Percentiles rank a stretch among this genome's conserved stretches.
phyloP scores from a whole-genome alignment of 371 early-diverging fungal species.

The Mucor racemosus region DNA sequence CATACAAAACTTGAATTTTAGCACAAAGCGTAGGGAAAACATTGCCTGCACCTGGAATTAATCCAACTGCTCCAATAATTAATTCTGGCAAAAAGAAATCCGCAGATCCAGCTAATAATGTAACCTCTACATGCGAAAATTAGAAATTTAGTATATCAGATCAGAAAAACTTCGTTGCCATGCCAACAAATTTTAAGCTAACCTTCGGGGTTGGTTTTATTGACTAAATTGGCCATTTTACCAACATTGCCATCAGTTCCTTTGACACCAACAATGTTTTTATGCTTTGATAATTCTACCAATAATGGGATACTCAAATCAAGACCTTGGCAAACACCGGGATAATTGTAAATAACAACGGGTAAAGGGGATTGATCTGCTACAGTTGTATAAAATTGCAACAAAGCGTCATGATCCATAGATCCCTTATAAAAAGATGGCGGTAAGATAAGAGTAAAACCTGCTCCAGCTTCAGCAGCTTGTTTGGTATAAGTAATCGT shows the following conservation, averaged over 20 bases:
- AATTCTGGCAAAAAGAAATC: slow-evolving; percentile 53
- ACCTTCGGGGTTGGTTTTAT: slow-evolving; percentile 32
- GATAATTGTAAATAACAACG: slow-evolving; percentile 54
- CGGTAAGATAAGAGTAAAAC: slow-evolving; percentile 42
- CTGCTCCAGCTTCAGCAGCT: slow-evolving; percentile 46
- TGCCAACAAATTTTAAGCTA: not conserved
- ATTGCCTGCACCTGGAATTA: slow-evolving; percentile 51
- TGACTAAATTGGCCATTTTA: slow-evolving; percentile 44
- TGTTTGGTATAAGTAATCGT: slow-evolving; percentile 39
- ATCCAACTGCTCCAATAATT: slow-evolving; percentile 46
- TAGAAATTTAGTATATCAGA: too few species aligned
- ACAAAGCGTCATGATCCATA: slow-evolving; percentile 35
- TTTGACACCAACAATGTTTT: slow-evolving; percentile 51
- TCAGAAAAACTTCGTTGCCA: too few species aligned
- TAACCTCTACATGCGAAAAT: slow-evolving; percentile 24
- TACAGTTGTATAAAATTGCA: slow-evolving; percentile 38
- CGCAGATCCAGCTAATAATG: slow-evolving; percentile 50
- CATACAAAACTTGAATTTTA: slow-evolving; percentile 38
- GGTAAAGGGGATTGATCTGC: slow-evolving; percentile 52
- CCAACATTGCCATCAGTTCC: slow-evolving; percentile 58
- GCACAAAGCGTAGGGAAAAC: slow-evolving; percentile 44
- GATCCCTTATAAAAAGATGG: slow-evolving; percentile 47
- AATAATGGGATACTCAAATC: slow-evolving; percentile 38
- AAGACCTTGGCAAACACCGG: slow-evolving; percentile 54
- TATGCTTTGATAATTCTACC: slow-evolving; percentile 40